Conservation (phyloP, 75 land plant genomes). For the Pinus albicaulis region DNA sequence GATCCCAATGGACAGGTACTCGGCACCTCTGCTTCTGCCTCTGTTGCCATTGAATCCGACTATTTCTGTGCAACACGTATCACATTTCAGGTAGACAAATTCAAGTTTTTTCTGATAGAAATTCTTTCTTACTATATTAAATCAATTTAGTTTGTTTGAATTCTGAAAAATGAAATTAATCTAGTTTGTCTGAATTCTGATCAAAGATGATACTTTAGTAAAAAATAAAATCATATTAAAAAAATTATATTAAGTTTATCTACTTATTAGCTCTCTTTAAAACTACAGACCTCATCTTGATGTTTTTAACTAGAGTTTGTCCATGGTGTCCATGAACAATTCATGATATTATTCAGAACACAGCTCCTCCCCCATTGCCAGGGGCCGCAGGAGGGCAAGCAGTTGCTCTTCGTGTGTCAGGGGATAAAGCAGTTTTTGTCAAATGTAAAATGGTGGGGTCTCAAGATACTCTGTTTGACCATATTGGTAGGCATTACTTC, state of each 20-base stretch:
- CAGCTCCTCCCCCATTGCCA: slow-evolving; percentile 50
- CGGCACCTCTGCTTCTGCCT: slow-evolving; percentile 70
- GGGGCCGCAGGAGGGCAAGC: slow-evolving; percentile 74
- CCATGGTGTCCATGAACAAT: not conserved
- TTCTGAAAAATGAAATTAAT: not conserved
- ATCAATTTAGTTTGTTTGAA: not conserved
- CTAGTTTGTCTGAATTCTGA: not conserved
- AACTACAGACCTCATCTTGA: too few relatives aligned
- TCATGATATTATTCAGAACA: slow-evolving; percentile 31
- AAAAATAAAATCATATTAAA: not conserved
- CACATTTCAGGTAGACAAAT: slow-evolving; percentile 58
- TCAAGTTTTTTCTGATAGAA: too few relatives aligned
- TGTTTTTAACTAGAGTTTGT: not conserved
- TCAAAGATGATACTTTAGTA: not conserved
- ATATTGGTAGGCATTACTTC: slow-evolving; percentile 73
- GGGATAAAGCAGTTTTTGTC: slow-evolving; percentile 77
- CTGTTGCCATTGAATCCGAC: slow-evolving; percentile 66
- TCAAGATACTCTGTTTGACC: slow-evolving; percentile 87
- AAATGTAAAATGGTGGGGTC: slow-evolving; percentile 55
- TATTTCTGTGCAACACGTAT: slow-evolving; percentile 74
- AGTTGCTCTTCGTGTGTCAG: slow-evolving; percentile 71
- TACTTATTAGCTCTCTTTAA: too few relatives aligned
- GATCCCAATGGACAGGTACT: slow-evolving; percentile 23
- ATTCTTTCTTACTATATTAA: too few relatives aligned
- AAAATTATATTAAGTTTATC: too few relatives aligned